Evolutionary conservation across 306 rosid species (phyloP), one percentile per base, ranked within the genome.

Genomic region (Quercus alba): DNA sequence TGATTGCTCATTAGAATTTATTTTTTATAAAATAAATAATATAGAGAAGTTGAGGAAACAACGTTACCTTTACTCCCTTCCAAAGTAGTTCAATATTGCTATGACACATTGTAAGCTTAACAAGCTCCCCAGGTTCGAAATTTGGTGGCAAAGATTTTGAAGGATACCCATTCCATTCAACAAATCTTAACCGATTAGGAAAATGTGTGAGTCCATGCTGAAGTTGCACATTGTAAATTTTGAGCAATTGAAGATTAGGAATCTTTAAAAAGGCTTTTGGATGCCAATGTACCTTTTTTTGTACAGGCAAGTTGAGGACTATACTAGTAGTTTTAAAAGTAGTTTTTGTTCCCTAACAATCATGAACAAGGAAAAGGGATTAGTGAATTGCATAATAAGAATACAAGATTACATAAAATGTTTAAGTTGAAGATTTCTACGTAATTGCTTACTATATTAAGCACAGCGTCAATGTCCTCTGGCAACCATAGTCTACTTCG

Each of bases 401-500:
- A 35, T 6, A 35, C 9, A 35, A 35, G 41, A 35, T 35, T 35
- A 6, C 2, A 35, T 35, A 35, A 21, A 35, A 35, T 35, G 41
- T 46, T 6, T 35, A 35, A 35, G 41, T 35, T 35, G 41, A 35
- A 35, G 41, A 35, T 35, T 35, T 35, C 41, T 35, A 35, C 2
- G 41, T 19, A 12, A 44, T 38, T 4, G 41, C 71, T 20, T 19
- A 85, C 88, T 76, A 0, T 62, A 0, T 74, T 81, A 5, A 82
- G 57, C 20, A 84, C 83, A 13, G 44, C 20, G 35, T 15, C 1
- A 14, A 76, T 67, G 41, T 80, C 86, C 2, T 56, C 44, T 13
- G 2, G 18, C 33, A 33, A 54, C 70, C 77, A 82, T 26, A 87
- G 57, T 41, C 90, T 77, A 57, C 85, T 87, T 4, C 80, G 64